Base-by-base conservation (phyloP, 306 rosid species). In the Vigna unguiculata region DNA sequence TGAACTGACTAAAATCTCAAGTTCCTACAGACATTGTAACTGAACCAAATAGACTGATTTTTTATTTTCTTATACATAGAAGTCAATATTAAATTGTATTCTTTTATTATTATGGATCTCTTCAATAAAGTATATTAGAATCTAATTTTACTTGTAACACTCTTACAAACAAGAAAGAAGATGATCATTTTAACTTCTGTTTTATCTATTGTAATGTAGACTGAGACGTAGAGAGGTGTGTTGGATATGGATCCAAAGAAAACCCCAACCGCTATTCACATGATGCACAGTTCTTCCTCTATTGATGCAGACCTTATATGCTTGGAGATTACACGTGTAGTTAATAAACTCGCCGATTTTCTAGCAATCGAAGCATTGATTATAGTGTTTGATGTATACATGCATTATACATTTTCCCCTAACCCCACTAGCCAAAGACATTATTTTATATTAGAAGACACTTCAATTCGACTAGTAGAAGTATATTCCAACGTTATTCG, bases 201-300 rank as follows among this genome's bases (percentile, higher is more conserved):
- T 24, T 14, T 46, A 22, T 15, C 41, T 22, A 7, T 68, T 15
- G 16, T 46, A 47, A 66, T 6, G 17, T 34, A 41, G 19, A 65
- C 22, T 12, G 20, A 21, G 20, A 6, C 52, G 6, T 65, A n/a
- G 36, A 17, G 6, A 65, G 53, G 12, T 65, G 49, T 63, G 52
- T 65, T 43, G 38, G 4, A 19, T 20, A 12, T 63, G 1, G n/a
- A 9, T 63, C 48, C 6, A n/a, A 34, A 12, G 36, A 65, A 41
- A 43, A 41, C 17, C 19, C 34, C 53, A 65, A 65, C 53, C 19
- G 52, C 13, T 13, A 65, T 43, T 65, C 71, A 65, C 71, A 65
- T 41, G 71, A 65, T 20, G 36, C 34, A 43, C 49, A 63, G 69
- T 63, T 63, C 69, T 63, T 63, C 49, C 9, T 17, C 30, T 10